A percentile compares a stretch with the other conserved stretches of the same genome.
These are phyloP conservation scores for Pseudozyma sp. DNA, from an alignment of 1,284 basidiomycete genomes.

Conservation along the genomic window DNA sequence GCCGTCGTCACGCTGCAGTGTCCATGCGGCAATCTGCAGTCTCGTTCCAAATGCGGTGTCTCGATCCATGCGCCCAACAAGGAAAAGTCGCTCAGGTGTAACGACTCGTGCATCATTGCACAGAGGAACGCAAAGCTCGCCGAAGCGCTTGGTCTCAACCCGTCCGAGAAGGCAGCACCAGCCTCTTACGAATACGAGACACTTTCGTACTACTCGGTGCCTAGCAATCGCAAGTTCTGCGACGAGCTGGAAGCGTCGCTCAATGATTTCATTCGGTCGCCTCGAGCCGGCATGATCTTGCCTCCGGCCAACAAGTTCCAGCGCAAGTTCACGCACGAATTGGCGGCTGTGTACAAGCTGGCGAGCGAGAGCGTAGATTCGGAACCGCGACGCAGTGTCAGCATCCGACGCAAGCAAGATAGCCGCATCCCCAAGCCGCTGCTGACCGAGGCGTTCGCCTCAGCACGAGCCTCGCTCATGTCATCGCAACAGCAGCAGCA, in stretches of 20 bases:
- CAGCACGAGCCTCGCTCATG: conserved; percentile 33
- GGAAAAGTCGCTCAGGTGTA: conserved; percentile 62
- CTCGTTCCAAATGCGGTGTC: conserved; percentile 53
- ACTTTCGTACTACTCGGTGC: conserved; percentile 53
- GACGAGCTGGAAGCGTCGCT: conserved; percentile 60
- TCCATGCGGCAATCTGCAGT: conserved; percentile 63
- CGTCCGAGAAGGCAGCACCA: conserved; percentile 42
- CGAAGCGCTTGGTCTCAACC: conserved; percentile 64
- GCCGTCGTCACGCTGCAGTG: conserved; percentile 62
- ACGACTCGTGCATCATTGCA: conserved; percentile 62
- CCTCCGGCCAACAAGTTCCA: conserved; percentile 52
- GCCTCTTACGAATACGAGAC: conserved; percentile 48
- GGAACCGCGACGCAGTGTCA: conserved; percentile 59
- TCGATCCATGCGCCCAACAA: conserved; percentile 48
- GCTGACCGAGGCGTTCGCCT: conserved; percentile 54
- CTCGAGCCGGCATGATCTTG: conserved; percentile 57
- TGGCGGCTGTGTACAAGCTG: conserved; percentile 58
- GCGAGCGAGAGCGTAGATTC: conserved; percentile 57
- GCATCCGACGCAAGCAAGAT: conserved; percentile 58
- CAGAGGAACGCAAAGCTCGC: conserved; percentile 67
- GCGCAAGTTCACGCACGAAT: conserved; percentile 60
- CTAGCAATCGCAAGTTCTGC: conserved; percentile 53
- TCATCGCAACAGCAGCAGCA: conserved; percentile 26
- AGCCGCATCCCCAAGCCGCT: conserved; percentile 57
- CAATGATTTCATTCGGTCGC: conserved; percentile 65